phyloP scores from a whole-genome alignment of 768 basidiomycete species.

The Albatrellus ellisii region DNA sequence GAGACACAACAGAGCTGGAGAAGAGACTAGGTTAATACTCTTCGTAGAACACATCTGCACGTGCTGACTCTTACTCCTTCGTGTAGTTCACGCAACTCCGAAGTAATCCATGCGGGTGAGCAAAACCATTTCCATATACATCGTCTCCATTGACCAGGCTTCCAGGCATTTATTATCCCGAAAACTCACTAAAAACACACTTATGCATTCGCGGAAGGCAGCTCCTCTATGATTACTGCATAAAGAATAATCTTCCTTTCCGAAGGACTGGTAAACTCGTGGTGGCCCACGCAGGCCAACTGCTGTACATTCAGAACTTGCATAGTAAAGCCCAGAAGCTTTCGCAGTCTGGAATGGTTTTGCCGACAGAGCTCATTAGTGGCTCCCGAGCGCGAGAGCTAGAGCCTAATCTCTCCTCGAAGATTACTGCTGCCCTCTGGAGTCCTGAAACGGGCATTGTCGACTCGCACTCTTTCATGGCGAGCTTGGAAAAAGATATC shows the following conservation, averaged over 20 bases:
- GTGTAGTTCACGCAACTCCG: constrained; percentile 79
- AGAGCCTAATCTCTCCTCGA: constrained; percentile 70
- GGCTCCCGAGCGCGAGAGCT: constrained; percentile 54
- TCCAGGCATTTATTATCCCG: constrained; percentile 74
- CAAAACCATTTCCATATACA: background rate
- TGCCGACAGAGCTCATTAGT: constrained; percentile 57
- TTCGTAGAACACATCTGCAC: background rate
- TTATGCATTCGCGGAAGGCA: constrained; percentile 81
- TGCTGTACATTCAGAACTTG: constrained; percentile 55
- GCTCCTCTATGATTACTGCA: constrained; percentile 70
- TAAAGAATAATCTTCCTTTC: constrained; percentile 45
- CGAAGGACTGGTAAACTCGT: constrained; percentile 82
- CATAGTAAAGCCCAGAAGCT: constrained; percentile 47
- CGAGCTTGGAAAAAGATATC: constrained; percentile 73
- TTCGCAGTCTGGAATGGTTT: constrained; percentile 32
- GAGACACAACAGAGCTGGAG: constrained; percentile 57
- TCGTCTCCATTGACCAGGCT: background rate
- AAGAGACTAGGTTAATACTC: constrained; percentile 63
- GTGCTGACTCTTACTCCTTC: constrained; percentile 1
- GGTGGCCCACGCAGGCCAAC: constrained; percentile 60
- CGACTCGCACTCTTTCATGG: constrained; percentile 77
- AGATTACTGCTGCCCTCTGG: constrained; percentile 64
- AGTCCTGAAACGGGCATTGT: constrained; percentile 85
- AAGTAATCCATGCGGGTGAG: constrained; percentile 84
- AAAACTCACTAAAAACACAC: constrained; percentile 69